These are phyloP conservation scores for Solanum ossicruentum DNA, from an alignment of 257 asterid genomes.

Conservation along the genomic window DNA sequence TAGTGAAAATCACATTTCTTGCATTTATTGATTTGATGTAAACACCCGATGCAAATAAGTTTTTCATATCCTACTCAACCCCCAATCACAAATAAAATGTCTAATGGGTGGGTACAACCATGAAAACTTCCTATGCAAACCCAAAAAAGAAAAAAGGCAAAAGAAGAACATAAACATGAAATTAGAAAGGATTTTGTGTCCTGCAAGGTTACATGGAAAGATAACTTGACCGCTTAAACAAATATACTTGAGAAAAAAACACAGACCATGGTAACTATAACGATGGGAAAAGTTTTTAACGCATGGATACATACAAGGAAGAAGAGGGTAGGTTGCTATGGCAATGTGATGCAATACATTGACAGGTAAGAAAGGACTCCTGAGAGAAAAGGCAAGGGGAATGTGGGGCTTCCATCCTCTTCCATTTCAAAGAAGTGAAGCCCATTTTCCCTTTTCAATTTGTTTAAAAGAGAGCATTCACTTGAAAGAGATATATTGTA, in stretches of 20 bases:
- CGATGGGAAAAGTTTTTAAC: not conserved
- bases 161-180: not conserved
- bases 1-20: not conserved
- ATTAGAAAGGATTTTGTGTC: not conserved
- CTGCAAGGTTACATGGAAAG: not conserved
- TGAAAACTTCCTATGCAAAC: not conserved
- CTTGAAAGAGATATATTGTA: not conserved
- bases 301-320: not conserved
- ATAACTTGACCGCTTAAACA: not conserved
- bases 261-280: not conserved
- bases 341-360: not conserved
- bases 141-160: not conserved
- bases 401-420: not conserved
- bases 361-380: not conserved
- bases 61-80: not conserved
- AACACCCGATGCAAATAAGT: not conserved
- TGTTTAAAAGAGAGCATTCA: not conserved
- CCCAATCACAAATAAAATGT: not conserved
- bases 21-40: not conserved
- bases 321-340: not conserved
- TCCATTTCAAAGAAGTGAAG: not conserved
- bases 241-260: not conserved
- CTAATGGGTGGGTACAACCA: not conserved
- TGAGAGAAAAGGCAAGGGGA: not conserved
- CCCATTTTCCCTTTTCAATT: not conserved